A percentile compares a stretch with the other conserved stretches of the same genome.
These are phyloP conservation scores for Coniochaeta sp. DNA, from an alignment of 2,329 filamentous ascomycete species.

Conservation along the genomic window DNA sequence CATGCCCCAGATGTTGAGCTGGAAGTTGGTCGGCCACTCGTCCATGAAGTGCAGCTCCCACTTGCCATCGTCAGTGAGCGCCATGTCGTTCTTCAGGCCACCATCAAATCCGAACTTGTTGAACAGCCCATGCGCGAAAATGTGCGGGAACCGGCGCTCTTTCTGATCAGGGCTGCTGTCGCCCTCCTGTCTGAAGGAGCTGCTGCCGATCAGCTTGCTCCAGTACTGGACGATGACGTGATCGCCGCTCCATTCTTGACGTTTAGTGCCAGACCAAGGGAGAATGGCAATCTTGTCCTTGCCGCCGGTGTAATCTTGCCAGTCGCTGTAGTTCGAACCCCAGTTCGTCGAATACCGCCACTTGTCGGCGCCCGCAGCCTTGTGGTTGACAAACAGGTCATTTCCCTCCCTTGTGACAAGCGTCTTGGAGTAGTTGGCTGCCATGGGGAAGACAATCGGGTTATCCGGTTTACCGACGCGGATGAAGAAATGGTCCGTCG, in stretches of 20 bases:
- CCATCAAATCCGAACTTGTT: slow-evolving; percentile 59
- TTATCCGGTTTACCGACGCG: slow-evolving; percentile 50
- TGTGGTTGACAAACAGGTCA: slow-evolving; percentile 43
- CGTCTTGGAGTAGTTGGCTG: slow-evolving; percentile 49
- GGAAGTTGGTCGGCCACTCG: slow-evolving; percentile 55
- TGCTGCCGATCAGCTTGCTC: slow-evolving; percentile 50
- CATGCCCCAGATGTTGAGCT: slow-evolving; percentile 61
- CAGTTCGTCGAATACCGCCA: slow-evolving; percentile 57
- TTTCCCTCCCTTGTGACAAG: slow-evolving; percentile 34
- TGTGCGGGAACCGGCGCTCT: slow-evolving; percentile 49
- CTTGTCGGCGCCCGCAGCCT: slow-evolving; percentile 52
- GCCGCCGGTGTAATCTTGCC: slow-evolving; percentile 46
- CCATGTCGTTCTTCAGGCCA: slow-evolving; percentile 46
- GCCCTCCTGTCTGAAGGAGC: slow-evolving; percentile 51
- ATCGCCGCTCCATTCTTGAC: slow-evolving; percentile 52
- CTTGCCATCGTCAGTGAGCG: slow-evolving; percentile 34
- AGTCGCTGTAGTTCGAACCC: slow-evolving; percentile 50
- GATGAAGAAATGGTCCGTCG: slow-evolving; percentile 54
- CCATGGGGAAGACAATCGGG: slow-evolving; percentile 47
- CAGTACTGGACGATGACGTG: slow-evolving; percentile 59
- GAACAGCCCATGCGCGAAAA: slow-evolving; percentile 54
- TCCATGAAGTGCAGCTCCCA: slow-evolving; percentile 56
- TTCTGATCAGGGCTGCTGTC: slow-evolving; percentile 33
- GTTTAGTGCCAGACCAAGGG: slow-evolving; percentile 49
- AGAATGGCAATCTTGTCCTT: slow-evolving; percentile 38